phyloP scores from a whole-genome alignment of 129 eudicot genomes.

The Lonicera japonica region DNA sequence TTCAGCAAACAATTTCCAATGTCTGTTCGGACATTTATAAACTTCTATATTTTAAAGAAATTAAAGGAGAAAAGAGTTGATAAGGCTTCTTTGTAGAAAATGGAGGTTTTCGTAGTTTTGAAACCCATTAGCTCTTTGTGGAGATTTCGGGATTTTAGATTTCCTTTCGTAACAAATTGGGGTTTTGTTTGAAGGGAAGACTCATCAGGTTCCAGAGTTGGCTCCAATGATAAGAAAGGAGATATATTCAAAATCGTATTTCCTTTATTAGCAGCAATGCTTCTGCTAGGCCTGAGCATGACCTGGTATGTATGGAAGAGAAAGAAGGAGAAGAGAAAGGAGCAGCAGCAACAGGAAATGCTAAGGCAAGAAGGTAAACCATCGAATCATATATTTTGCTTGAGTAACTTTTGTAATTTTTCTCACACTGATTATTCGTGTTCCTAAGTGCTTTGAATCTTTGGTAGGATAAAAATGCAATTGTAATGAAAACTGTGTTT shows the following conservation, averaged over 20 bases:
- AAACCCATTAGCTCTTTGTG: neutral
- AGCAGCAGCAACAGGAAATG: neutral
- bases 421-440: too few species aligned
- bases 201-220: neutral
- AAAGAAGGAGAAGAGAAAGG: neutral
- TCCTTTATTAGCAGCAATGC: neutral
- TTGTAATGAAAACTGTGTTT: neutral
- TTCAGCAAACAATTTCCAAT: too few species aligned
- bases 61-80: neutral
- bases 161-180: neutral
- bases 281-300: neutral
- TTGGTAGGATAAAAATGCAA: neutral
- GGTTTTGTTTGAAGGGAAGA: neutral
- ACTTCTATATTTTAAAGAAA: neutral
- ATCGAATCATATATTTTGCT: neutral
- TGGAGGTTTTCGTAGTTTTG: neutral
- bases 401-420: too few species aligned
- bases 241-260: neutral
- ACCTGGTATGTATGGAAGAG: neutral
- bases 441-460: neutral
- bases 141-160: neutral
- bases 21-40: too few species aligned
- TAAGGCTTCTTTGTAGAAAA: neutral
- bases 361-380: neutral
- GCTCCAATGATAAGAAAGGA: neutral